A percentile compares a stretch with the other conserved stretches of the same genome.
Evolutionary conservation across 1,139 yeast genomes (phyloP).

Genomic region (Sugiyamaella grinbergsii): DNA sequence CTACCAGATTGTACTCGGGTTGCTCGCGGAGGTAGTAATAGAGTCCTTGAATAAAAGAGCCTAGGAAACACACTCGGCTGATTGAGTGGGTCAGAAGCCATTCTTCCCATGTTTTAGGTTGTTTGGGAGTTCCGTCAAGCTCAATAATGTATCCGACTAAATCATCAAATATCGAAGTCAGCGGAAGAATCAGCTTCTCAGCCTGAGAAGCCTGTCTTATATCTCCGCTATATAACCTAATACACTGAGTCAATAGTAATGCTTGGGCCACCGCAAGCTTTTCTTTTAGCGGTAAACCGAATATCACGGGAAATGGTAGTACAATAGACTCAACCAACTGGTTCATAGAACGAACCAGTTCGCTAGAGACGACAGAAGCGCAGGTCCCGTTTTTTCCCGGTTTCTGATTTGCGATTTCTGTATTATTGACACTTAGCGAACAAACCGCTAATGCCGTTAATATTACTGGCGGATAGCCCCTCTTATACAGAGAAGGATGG

Average conservation of each 20-base stretch:
- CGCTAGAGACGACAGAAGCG: no score
- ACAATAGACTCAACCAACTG: conserved; percentile 9
- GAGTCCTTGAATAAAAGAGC: conserved; percentile 12
- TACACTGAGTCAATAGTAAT: conserved; percentile 19
- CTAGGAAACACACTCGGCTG: conserved; percentile 20
- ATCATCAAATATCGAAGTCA: conserved; percentile 23
- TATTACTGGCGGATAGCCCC: conserved; percentile 22
- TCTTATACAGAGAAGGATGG: conserved; percentile 23
- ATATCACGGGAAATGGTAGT: conserved; percentile 9
- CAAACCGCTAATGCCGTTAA: conserved; percentile 24
- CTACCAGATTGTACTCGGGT: conserved; percentile 12
- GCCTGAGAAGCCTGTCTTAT: conserved; percentile 18
- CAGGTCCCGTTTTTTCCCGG: no score
- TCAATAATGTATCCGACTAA: conserved; percentile 19
- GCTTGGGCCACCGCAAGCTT: conserved; percentile 27
- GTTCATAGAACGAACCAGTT: conserved; percentile 15
- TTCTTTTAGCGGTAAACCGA: conserved; percentile 12
- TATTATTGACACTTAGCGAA: no score
- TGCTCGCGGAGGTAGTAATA: conserved; percentile 20
- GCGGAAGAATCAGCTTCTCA: conserved; percentile 13
- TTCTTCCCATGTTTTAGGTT: conserved; percentile 8
- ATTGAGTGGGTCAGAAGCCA: conserved; percentile 24
- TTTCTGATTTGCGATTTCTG: no score
- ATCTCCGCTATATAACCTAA: conserved; percentile 23
- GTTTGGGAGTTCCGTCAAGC: not conserved